phyloP scores from a whole-genome alignment of 345 rosid species.

The Heritiera littoralis region DNA sequence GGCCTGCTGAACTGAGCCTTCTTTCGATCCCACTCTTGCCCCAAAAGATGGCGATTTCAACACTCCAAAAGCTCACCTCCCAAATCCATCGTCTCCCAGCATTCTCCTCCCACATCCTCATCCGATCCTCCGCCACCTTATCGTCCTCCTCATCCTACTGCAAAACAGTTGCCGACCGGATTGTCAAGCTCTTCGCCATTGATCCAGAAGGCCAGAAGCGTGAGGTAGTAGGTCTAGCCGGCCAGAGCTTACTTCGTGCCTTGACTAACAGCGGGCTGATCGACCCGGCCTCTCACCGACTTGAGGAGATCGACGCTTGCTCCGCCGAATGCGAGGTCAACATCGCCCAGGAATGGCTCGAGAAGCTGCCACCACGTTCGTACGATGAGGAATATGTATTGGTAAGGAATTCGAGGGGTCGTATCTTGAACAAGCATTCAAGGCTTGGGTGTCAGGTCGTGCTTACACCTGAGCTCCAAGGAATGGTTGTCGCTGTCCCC shows the following conservation, averaged over 20 bases:
- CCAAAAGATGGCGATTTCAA: slow-evolving; percentile 6
- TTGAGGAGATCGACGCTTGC: slow-evolving; percentile 97
- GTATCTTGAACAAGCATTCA: slow-evolving; percentile 86
- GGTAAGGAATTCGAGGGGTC: slow-evolving; percentile 75
- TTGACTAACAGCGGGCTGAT: slow-evolving; percentile 70
- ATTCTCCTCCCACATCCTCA: slow-evolving; percentile 57
- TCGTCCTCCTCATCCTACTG: slow-evolving; percentile 36
- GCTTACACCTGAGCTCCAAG: slow-evolving; percentile 72
- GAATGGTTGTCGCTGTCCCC: slow-evolving; percentile 98
- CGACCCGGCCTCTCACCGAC: slow-evolving; percentile 89
- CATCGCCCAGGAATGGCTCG: slow-evolving; percentile 96
- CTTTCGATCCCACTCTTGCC: neutral
- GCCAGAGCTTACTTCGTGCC: slow-evolving; percentile 88
- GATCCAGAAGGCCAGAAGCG: slow-evolving; percentile 76
- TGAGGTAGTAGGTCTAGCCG: slow-evolving; percentile 75
- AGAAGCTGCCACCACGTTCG: slow-evolving; percentile 76
- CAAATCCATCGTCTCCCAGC: slow-evolving; percentile 36
- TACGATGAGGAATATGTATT: slow-evolving; percentile 96
- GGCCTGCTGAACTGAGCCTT: neutral
- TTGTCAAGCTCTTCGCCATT: slow-evolving; percentile 87
- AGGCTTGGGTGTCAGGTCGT: slow-evolving; percentile 94
- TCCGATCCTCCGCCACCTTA: slow-evolving; percentile 48
- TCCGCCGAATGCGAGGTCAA: slow-evolving; percentile 97
- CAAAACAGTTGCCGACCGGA: slow-evolving; percentile 81
- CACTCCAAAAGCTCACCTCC: slow-evolving; percentile 1